Conservation (phyloP, 805 yeast species). For the Maudiozyma barnettii region DNA sequence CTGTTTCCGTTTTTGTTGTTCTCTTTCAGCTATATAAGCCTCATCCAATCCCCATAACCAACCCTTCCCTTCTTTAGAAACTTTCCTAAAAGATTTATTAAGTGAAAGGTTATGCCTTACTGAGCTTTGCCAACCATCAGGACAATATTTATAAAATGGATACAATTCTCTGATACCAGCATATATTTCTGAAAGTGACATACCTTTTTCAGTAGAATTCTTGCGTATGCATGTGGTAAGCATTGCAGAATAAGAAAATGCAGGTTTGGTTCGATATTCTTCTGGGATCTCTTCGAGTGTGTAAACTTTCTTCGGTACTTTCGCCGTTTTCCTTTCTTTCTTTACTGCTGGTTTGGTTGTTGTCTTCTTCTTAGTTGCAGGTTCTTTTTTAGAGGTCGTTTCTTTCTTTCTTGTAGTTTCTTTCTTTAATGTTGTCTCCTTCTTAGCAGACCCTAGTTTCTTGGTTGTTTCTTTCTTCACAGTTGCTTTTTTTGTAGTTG, state of each 20-base stretch:
- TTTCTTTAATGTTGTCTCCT: slow-evolving; percentile 2
- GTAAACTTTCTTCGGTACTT: slow-evolving; percentile 53
- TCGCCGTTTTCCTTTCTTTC: slow-evolving; percentile 42
- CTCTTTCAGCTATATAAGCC: slow-evolving; percentile 72
- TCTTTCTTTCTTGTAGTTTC: slow-evolving; percentile 8
- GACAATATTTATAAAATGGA: slow-evolving; percentile 88
- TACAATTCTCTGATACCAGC: slow-evolving; percentile 77
- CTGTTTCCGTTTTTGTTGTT: slow-evolving; percentile 58
- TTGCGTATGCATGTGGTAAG: slow-evolving; percentile 71
- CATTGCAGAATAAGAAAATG: slow-evolving; percentile 67
- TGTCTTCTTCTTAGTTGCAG: slow-evolving; percentile 29
- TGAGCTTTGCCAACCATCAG: slow-evolving; percentile 96
- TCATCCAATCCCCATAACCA: slow-evolving; percentile 94
- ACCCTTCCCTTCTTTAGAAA: slow-evolving; percentile 82
- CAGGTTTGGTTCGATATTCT: slow-evolving; percentile 77
- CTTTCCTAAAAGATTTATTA: slow-evolving; percentile 75
- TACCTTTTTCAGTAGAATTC: slow-evolving; percentile 57
- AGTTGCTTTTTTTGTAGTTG: slow-evolving; percentile 3
- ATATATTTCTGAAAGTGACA: slow-evolving; percentile 77
- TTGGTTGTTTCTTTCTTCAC: slow-evolving; percentile 1
- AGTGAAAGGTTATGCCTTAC: slow-evolving; percentile 83
- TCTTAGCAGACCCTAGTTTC: slow-evolving; percentile 4
- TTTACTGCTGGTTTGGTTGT: slow-evolving; percentile 35
- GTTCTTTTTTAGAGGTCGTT: slow-evolving; percentile 1
- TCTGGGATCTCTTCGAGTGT: slow-evolving; percentile 80